Evolutionary conservation across 1,284 basidiomycete genomes (phyloP), one percentile per base, ranked within the genome.

Genomic region (Erythrobasidium hasegawianum): DNA sequence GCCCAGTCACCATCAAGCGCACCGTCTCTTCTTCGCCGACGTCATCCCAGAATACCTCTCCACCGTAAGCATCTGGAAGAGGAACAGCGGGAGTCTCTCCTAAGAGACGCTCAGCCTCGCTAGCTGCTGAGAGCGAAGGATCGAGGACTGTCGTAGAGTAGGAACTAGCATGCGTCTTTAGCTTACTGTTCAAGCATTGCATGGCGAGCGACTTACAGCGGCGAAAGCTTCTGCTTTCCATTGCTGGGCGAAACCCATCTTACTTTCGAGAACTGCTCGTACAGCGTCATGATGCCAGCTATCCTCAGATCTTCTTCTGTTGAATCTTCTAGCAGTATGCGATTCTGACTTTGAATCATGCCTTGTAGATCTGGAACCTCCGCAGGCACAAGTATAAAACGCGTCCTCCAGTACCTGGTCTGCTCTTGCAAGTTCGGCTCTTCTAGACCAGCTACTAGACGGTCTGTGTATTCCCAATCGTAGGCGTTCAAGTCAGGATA

Each of bases 321-420:
- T 38, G 76, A 66, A 29, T 70, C 67, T 60, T 76, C 77, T 39
- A 76, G 75, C 16, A 52, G 74, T 69, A 68, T 24, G 71, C 74
- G 57, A 65, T 70, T 74, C 71, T 78, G 4, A 85, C 87, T 0
- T 84, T 86, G 16, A 75, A 78, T 18, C 82, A 79, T 58, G 78
- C 83, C 11, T 81, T 77, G 50, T 78, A 72, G 79, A 56, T 69
- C 76, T 8, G 85, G 88, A 39, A 83, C 87, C 10, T 85, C 82
- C 0, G 89, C 87, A 0, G 95, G 95, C 53, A 97, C 89, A 18
- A 98, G 85, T 24, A 97, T 83, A 75, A 97, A 96, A n/a, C 94
- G 83, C 0, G 93, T 96, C 5, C 94, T 84, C 90, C 94, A 97
- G 75, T 95, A 96, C 50, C 88, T 84, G 52, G 92, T 54, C 9